Evolutionary conservation across 805 yeast species (phyloP).

Genomic region (Teunomyces atbi): DNA sequence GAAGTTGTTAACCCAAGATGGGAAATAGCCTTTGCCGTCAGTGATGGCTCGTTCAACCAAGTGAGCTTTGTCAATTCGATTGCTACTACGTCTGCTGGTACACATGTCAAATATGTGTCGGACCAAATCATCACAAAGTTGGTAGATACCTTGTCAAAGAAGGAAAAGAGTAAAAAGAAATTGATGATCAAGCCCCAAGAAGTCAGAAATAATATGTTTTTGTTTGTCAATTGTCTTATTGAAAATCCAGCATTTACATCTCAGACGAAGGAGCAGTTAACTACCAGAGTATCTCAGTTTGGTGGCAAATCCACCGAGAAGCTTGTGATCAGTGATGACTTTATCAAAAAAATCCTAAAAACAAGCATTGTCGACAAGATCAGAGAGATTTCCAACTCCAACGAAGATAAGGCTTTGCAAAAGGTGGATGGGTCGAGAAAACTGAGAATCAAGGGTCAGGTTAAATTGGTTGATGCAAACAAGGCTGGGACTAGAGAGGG

Average conservation of each 20-base stretch:
- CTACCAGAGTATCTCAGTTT: constrained; percentile 84
- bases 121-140: constrained; percentile 82
- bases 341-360: constrained; percentile 63
- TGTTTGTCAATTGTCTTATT: constrained; percentile 86
- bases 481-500: constrained; percentile 95
- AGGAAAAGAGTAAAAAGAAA: constrained; percentile 63
- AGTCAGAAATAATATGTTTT: constrained; percentile 83
- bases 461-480: constrained; percentile 92
- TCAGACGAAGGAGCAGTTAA: constrained; percentile 93
- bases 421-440: constrained; percentile 87
- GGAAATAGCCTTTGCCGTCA: constrained; percentile 94
- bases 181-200: constrained; percentile 84
- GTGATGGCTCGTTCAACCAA: constrained; percentile 88
- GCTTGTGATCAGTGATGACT: constrained; percentile 70
- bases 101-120: constrained; percentile 83
- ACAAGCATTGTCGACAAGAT: constrained; percentile 74
- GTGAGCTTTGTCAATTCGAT: constrained; percentile 96
- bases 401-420: constrained; percentile 82
- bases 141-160: constrained; percentile 58
- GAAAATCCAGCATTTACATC: constrained; percentile 98
- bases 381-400: constrained; percentile 78
- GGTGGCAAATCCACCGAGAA: constrained; percentile 65
- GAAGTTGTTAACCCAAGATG: constrained; percentile 83
- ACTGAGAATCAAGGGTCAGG: constrained; percentile 81
- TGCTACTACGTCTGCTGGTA: constrained; percentile 96